Conservation (phyloP, 306 rosid species). For the Cicer cuneatum region DNA sequence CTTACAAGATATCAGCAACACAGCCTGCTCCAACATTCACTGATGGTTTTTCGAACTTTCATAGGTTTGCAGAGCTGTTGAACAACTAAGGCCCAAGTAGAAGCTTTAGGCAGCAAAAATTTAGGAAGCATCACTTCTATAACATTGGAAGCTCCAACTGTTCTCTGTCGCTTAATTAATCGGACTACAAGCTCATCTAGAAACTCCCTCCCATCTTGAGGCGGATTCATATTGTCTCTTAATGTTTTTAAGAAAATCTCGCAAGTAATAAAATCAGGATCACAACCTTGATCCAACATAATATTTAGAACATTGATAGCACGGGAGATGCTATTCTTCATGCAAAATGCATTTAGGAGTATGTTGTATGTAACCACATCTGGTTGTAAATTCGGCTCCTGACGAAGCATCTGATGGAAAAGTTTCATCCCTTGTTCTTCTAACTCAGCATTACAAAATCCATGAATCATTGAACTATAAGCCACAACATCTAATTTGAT, state of each 20-base stretch:
- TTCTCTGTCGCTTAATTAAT: constrained; percentile 66
- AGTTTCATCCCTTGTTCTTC: constrained; percentile 83
- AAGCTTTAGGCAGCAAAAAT: constrained; percentile 66
- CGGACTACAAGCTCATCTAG: constrained; percentile 85
- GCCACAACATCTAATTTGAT: constrained; percentile 85
- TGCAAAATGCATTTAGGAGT: constrained; percentile 73
- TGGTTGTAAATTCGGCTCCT: constrained; percentile 64
- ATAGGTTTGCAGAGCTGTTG: constrained; percentile 67
- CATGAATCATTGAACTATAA: constrained; percentile 92
- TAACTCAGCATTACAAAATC: constrained; percentile 73
- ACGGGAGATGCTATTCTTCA: constrained; percentile 61
- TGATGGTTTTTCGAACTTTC: constrained; percentile 57
- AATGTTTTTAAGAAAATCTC: constrained; percentile 74
- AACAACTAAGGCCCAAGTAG: constrained; percentile 80
- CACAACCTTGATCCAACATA: constrained; percentile 81
- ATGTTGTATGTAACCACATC: constrained; percentile 86
- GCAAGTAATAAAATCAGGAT: constrained; percentile 81
- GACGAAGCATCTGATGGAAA: constrained; percentile 85
- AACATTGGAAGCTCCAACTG: constrained; percentile 61
- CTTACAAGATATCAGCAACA: constrained; percentile 51
- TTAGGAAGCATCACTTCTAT: constrained; percentile 76
- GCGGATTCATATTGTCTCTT: constrained; percentile 68
- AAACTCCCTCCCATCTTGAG: constrained; percentile 86
- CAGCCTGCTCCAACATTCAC: constrained; percentile 69
- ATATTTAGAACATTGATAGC: constrained; percentile 73